A percentile compares a stretch with the other conserved stretches of the same genome.
These are phyloP conservation scores for apple (Malus domestica) DNA, from an alignment of 306 rosid species.

Conservation along the genomic window DNA sequence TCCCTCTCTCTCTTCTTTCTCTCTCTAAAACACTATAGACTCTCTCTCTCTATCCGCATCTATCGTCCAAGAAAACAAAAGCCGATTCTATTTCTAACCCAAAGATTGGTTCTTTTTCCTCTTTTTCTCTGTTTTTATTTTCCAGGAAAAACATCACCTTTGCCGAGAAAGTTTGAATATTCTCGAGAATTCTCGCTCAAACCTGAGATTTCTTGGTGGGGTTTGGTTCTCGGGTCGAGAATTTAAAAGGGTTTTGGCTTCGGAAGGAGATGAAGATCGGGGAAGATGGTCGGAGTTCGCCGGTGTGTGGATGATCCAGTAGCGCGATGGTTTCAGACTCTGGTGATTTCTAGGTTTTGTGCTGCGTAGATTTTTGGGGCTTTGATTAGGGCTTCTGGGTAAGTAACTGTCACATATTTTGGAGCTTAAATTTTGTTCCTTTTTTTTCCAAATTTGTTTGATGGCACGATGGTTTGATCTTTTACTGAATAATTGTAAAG, in stretches of 20 bases:
- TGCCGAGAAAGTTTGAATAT: slow-evolving; percentile 18
- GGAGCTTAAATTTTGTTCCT: not conserved
- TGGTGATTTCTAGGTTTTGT: slow-evolving; percentile 34
- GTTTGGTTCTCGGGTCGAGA: slow-evolving; percentile 15
- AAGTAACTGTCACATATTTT: slow-evolving; percentile 15
- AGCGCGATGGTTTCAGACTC: slow-evolving; percentile 6
- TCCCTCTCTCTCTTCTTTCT: slow-evolving; percentile 14
- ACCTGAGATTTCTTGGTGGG: slow-evolving; percentile 15
- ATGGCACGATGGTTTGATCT: slow-evolving; percentile 12
- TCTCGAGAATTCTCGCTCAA: slow-evolving; percentile 15
- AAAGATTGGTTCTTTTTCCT: slow-evolving; percentile 3
- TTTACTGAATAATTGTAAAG: not conserved
- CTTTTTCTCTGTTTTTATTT: not conserved
- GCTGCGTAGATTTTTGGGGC: slow-evolving; percentile 16
- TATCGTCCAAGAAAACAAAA: not conserved
- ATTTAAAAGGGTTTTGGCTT: slow-evolving; percentile 6
- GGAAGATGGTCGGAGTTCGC: slow-evolving; percentile 9
- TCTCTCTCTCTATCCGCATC: slow-evolving; percentile 7
- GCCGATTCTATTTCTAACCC: not conserved
- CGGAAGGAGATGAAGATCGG: slow-evolving; percentile 18
- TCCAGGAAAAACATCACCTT: not conserved
- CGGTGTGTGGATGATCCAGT: slow-evolving; percentile 10
- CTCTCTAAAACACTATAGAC: slow-evolving; percentile 3
- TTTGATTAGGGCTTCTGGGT: slow-evolving; percentile 28
- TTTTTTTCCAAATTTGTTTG: not conserved